Evolutionary conservation across 441 rosid species (phyloP).

Genomic region (Macaranga tanarius): DNA sequence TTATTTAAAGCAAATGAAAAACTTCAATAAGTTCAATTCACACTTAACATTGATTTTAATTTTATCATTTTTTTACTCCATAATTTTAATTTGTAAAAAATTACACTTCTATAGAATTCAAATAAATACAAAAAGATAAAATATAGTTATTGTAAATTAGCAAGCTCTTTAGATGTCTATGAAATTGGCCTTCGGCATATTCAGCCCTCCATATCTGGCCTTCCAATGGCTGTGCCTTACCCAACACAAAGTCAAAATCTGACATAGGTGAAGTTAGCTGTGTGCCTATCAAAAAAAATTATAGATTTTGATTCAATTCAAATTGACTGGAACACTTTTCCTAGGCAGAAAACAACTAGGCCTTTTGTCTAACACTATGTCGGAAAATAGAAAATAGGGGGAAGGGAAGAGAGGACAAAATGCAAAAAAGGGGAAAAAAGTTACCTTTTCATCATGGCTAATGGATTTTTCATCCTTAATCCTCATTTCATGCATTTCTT

Average conservation of each 20-base stretch:
- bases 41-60: too few species aligned
- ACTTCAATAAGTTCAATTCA: too few species aligned
- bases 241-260: neutral
- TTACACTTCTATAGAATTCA: too few species aligned
- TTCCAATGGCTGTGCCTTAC: neutral
- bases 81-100: too few species aligned
- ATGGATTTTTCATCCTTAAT: conserved; percentile 54
- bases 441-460: conserved; percentile 63
- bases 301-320: neutral
- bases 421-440: neutral
- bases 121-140: too few species aligned
- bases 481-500: conserved; percentile 61
- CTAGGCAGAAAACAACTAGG: neutral
- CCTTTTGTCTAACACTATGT: neutral
- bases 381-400: too few species aligned
- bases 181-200: neutral
- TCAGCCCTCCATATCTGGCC: neutral
- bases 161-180: too few species aligned
- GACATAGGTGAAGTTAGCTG: neutral
- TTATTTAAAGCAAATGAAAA: too few species aligned
- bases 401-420: neutral
- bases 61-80: too few species aligned
- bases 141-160: too few species aligned
- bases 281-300: neutral
- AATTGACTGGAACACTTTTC: neutral